Base-by-base conservation (phyloP, 2,329 filamentous ascomycete species). In the Verticillium isaacii region DNA sequence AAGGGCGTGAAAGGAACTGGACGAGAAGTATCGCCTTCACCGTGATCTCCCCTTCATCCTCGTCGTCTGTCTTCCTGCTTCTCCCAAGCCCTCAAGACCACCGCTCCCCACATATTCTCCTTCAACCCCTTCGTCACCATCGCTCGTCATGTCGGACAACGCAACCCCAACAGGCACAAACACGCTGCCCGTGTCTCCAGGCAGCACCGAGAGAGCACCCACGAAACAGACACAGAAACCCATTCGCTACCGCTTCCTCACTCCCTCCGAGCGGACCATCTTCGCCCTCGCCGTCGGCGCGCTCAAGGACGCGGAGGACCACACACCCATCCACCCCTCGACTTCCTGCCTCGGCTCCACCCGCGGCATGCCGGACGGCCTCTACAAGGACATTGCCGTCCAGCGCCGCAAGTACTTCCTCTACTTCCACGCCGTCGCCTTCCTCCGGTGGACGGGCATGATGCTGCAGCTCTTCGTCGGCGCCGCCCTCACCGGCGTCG, bases 401-500 rank as follows among this genome's bases (percentile, higher is more conserved):
- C 72, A 80, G 61, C 79, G 80, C 36, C 73, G 75, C 61, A 78
- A 79, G 62, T 81, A 76, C 65, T 75, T 74, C 41, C 77, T 78
- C 66, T 70, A 74, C 45, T 84, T 80, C 61, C 77, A 81, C 63
- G 52, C 73, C 1, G 67, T 81, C n/a, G 77, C 75, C 62, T 68
- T 74, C 23, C 58, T 78, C 39, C 76, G 78, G 52, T 83, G 79
- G 80, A 56, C 69, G 15, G 69, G 83, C 36, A 78, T 84, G 77
- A 67, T 84, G 6, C 39, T 78, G 2, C 82, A 85, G 66, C 75
- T 85, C 62, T 72, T 81, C 25, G 68, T 84, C 45, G 79, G 80
- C 45, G 81, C 82, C 4, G 71, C 75, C 11, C 68, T 85, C 60
- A 84, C 82, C 0, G 81, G 81, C 5, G 75, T 84, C 12, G 81